phyloP scores from a whole-genome alignment of 768 basidiomycete species.

The Lentinula boryana region DNA sequence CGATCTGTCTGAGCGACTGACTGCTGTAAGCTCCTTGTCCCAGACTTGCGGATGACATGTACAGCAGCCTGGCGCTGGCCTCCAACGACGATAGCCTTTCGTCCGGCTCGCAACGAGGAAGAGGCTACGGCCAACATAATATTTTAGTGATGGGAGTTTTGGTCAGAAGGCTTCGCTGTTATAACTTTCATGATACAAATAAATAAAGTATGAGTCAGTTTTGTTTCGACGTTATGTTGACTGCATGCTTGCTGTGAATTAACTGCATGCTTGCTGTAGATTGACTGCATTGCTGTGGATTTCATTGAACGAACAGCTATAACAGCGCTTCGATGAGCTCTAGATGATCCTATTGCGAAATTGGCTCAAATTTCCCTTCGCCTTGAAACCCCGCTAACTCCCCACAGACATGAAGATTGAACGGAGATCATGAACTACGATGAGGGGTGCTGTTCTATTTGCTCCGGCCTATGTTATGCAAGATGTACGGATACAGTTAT shows the following conservation, averaged over 20 bases:
- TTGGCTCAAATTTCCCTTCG: not conserved
- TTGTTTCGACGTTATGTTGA: not conserved
- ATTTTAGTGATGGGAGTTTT: constrained; percentile 1
- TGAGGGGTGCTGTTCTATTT: no score
- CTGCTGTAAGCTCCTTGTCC: constrained; percentile 37
- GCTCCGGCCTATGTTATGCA: no score
- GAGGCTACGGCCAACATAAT: constrained; percentile 1
- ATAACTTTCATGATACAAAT: not conserved
- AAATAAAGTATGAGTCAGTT: constrained; percentile 1
- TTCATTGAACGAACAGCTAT: not conserved
- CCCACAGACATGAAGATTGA: not conserved
- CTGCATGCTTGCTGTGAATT: not conserved
- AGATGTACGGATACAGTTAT: no score
- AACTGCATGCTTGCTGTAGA: not conserved
- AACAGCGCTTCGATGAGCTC: not conserved
- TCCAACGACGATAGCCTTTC: constrained; percentile 40
- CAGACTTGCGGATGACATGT: constrained; percentile 30
- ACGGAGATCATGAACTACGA: not conserved
- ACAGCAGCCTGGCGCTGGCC: constrained; percentile 40
- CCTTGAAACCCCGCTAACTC: not conserved
- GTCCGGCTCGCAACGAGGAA: constrained; percentile 22
- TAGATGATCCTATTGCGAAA: not conserved
- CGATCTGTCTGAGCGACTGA: constrained; percentile 71
- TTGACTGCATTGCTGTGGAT: not conserved
- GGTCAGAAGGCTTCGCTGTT: not conserved